Base-by-base conservation (phyloP, 202 grass and related monocot genomes). In the Schoenoplectus triqueter region DNA sequence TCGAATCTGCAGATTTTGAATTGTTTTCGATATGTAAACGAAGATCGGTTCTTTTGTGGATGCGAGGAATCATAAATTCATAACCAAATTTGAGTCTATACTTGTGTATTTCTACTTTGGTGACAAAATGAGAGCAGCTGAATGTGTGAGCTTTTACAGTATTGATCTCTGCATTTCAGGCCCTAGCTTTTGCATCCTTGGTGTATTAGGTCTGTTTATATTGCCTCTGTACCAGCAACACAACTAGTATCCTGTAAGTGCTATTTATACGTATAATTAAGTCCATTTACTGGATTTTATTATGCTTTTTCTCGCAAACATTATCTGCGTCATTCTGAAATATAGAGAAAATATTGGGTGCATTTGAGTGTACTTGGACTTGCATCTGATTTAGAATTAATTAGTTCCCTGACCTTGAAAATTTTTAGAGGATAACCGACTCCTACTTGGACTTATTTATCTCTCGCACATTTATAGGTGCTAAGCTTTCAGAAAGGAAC, bases 351-450 rank as follows among this genome's bases (percentile, higher is more conserved):
- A 60, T 44, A n/a, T 61, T 8, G 15, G 6, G 49, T 20, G 11
- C 73, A 55, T 18, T 78, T 61, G 57, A 61, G 22, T 5, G 11
- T 78, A 60, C 3, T 78, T 60, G 21, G 31, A 78, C 48, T 78
- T 10, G 31, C 56, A n/a, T 42, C 22, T 42, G 52, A 78, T 78
- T 78, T 31, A 31, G 52, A 59, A 78, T 42, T 78, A 59, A 59
- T 57, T 59, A 15, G 52, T 59, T 78, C 13, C 7, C 74, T 73
- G 55, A 57, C 45, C 4, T 50, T 15, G 19, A 50, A 19, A 73
- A 5, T 20, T 74, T 20, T 31, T 31, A 31, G 31, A 31, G 31
- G 31, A 31, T 31, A 31, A 31, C 31, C 31, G 31, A 78, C 51
- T 31, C 31, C 31, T 31, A 40, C 5, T 5, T 15, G 20, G 41